Evolutionary conservation across 345 rosid species (phyloP).

Genomic region (Jatropha curcas): DNA sequence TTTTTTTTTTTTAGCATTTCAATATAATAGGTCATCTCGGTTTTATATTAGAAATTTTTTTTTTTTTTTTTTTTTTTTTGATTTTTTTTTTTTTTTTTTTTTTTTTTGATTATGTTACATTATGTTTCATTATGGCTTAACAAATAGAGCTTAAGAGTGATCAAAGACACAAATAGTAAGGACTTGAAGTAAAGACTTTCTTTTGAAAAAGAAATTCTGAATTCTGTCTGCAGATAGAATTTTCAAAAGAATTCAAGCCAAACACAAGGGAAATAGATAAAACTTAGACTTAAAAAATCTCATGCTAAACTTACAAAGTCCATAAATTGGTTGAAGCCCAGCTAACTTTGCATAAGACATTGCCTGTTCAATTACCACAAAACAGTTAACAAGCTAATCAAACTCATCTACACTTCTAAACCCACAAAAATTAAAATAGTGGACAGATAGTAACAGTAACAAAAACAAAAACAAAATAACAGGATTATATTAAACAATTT

Average conservation of each 20-base stretch:
- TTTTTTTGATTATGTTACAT: too few relatives aligned
- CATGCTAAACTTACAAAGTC: conserved; percentile 71
- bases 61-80: too few relatives aligned
- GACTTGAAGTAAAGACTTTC: conserved; percentile 1
- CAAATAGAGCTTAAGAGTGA: too few relatives aligned
- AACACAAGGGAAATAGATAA: neutral
- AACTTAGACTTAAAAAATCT: neutral
- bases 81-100: too few relatives aligned
- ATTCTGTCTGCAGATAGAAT: neutral
- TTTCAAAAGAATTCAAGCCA: neutral
- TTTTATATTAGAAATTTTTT: too few relatives aligned
- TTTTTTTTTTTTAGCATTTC: too few relatives aligned
- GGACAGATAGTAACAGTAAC: neutral
- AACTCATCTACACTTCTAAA: neutral
- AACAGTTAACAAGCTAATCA: conserved; percentile 7
- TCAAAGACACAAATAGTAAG: neutral
- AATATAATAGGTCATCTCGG: too few relatives aligned
- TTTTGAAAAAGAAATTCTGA: neutral
- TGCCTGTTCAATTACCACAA: conserved; percentile 64
- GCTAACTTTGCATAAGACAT: conserved; percentile 99
- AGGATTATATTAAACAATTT: neutral
- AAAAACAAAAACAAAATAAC: neutral
- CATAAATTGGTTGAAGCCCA: conserved; percentile 89
- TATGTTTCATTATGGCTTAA: too few relatives aligned
- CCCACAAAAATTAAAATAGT: neutral